Evolutionary conservation across 1,139 yeast genomes (phyloP), one percentile per base, ranked within the genome.

Genomic region (Saccharomyces hybrid): DNA sequence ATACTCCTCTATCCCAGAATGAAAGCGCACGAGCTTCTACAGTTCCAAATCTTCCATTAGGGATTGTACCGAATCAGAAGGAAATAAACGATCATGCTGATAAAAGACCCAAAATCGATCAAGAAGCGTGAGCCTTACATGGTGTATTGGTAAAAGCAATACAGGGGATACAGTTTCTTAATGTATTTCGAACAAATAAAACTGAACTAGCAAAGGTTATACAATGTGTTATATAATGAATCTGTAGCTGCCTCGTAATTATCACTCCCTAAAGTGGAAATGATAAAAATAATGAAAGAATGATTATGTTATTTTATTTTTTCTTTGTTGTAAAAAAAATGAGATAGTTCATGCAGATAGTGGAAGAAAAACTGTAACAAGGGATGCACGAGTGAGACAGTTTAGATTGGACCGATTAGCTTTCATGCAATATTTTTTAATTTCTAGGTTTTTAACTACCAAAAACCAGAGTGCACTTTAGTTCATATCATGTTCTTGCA

Each of bases 61-160:
- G n/a, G 23, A 16, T 38, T n/a, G 25, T 38, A 13, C 5, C 42
- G 5, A 38, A 38, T 3, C 42, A 38, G 16, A 38, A 38, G 20
- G 42, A 47, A 20, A 6, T 26, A n/a, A 50, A 48, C 31, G 50
- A 41, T 7, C 60, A 57, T 42, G 31, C 49, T 31, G 60, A 57
- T 9, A 57, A 57, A 28, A 54, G 47, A 20, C 27, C 52, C 5
- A 57, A 51, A 30, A 14, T 14, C 2, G 47, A 49, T n/a, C 32
- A 32, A 34, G 26, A 31, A 48, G 23, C 11, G 9, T 31, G 16
- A 25, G n/a, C 4, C 25, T 11, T 23, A 13, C 11, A 20, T 14
- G 1, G 23, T 6, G 38, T 5, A 16, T n/a, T 25, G 11, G 4
- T 2, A 48, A 23, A 1, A 48, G 27, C 6, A 14, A 30, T 13